Evolutionary conservation across 257 asterid genomes (phyloP).

Genomic region (Handroanthus guayacan): DNA sequence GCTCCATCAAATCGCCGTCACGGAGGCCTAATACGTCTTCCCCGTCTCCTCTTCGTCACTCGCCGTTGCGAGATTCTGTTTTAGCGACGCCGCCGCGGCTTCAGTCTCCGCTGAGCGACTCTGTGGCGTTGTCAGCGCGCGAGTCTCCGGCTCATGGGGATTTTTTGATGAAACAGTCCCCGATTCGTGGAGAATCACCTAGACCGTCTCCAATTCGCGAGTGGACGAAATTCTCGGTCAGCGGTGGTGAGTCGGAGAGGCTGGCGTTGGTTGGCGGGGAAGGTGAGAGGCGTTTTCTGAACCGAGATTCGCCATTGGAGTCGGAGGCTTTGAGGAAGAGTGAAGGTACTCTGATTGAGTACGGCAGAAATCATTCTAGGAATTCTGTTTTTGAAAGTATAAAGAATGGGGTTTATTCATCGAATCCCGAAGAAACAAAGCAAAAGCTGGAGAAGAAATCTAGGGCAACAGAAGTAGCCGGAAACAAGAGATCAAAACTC

Average conservation of each 20-base stretch:
- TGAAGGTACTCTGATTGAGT: conserved; percentile 30
- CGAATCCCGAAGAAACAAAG: conserved; percentile 21
- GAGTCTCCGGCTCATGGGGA: conserved; percentile 30
- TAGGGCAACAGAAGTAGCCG: conserved; percentile 24
- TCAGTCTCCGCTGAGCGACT: conserved; percentile 34
- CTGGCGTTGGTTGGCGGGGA: neutral
- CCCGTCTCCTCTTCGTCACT: conserved; percentile 40
- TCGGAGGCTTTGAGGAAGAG: conserved; percentile 27
- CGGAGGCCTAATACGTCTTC: conserved; percentile 34
- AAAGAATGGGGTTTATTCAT: conserved; percentile 27
- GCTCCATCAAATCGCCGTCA: conserved; percentile 44
- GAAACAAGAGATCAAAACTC: conserved; percentile 43
- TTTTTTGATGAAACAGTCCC: conserved; percentile 26
- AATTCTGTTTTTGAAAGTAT: conserved; percentile 12
- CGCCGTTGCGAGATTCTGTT: conserved; percentile 42
- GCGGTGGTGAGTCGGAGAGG: conserved; percentile 18
- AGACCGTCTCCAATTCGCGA: conserved; percentile 21
- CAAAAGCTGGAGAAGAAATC: conserved; percentile 37
- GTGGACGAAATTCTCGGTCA: neutral
- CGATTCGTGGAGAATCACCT: conserved; percentile 33
- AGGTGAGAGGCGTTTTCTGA: neutral
- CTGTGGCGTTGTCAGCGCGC: neutral
- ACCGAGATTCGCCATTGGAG: conserved; percentile 34
- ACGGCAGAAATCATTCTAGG: conserved; percentile 29
- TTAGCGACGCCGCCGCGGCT: conserved; percentile 21